phyloP scores from a whole-genome alignment of 2,329 filamentous ascomycete genomes.

The Tolypocladium ovalisporum region DNA sequence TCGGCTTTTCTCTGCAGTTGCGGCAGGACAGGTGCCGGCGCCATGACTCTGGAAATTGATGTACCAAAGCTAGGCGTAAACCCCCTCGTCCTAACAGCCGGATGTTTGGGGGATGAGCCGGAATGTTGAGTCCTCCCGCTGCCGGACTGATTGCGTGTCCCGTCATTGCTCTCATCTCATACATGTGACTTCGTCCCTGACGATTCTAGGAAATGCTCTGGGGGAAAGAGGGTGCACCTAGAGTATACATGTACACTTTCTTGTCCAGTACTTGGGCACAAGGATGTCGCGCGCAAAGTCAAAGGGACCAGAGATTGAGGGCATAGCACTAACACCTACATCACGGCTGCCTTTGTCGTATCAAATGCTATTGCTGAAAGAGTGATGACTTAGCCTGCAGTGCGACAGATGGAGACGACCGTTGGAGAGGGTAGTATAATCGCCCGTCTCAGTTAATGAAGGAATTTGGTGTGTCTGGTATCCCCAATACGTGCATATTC shows the following conservation, averaged over 20 bases:
- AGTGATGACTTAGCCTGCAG: background rate
- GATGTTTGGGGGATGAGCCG: background rate
- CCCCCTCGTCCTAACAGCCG: background rate
- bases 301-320: background rate
- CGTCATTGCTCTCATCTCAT: too few relatives aligned
- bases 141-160: background rate
- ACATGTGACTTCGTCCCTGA: background rate
- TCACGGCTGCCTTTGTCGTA: background rate
- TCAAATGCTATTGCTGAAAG: background rate
- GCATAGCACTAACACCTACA: background rate
- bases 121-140: background rate
- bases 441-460: background rate
- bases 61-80: background rate
- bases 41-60: background rate
- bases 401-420: background rate
- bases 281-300: background rate
- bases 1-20: background rate
- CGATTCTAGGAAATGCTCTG: too few relatives aligned
- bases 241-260: background rate
- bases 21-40: background rate
- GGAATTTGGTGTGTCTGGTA: background rate
- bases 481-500: background rate
- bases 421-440: constrained; percentile 4
- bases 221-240: background rate
- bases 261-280: background rate